phyloP scores from a whole-genome alignment of 202 grass and related monocot genomes.

The Saccharum hybrid region DNA sequence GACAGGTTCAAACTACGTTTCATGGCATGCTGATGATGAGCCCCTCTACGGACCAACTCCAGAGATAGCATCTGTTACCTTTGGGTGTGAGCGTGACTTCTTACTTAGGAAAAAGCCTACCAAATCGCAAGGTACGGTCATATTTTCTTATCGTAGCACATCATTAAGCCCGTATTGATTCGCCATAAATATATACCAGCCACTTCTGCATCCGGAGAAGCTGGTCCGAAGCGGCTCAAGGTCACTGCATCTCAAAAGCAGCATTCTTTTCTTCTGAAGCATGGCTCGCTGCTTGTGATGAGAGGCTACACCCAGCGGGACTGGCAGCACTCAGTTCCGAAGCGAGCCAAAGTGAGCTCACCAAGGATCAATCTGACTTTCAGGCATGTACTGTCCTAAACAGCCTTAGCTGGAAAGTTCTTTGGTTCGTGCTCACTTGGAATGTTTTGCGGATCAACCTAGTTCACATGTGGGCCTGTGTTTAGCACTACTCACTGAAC shows the following conservation, averaged over 20 bases:
- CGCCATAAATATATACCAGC: conserved; percentile 17
- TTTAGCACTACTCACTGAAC: too few species aligned
- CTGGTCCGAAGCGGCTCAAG: conserved; percentile 53
- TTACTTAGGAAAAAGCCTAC: conserved; percentile 65
- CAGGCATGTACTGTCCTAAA: conserved; percentile 51
- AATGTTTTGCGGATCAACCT: not conserved
- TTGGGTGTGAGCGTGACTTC: conserved; percentile 85
- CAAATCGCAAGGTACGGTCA: conserved; percentile 55
- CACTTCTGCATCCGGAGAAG: conserved; percentile 38
- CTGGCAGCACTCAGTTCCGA: conserved; percentile 88
- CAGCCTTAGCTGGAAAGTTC: not conserved
- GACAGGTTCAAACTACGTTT: conserved; percentile 74
- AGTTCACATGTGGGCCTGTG: too few species aligned
- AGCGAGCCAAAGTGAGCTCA: conserved; percentile 64
- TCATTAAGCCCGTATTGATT: not conserved
- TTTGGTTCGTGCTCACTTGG: not conserved
- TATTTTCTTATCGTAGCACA: not conserved
- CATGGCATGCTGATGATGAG: conserved; percentile 95
- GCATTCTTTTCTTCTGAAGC: conserved; percentile 70
- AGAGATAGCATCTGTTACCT: conserved; percentile 76
- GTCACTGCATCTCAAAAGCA: conserved; percentile 42
- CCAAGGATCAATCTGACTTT: conserved; percentile 89
- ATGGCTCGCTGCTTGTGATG: conserved; percentile 88
- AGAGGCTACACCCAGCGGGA: conserved; percentile 82
- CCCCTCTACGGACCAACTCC: conserved; percentile 76